Evolutionary conservation across 306 rosid genomes (phyloP).

Genomic region (Prunus mira): DNA sequence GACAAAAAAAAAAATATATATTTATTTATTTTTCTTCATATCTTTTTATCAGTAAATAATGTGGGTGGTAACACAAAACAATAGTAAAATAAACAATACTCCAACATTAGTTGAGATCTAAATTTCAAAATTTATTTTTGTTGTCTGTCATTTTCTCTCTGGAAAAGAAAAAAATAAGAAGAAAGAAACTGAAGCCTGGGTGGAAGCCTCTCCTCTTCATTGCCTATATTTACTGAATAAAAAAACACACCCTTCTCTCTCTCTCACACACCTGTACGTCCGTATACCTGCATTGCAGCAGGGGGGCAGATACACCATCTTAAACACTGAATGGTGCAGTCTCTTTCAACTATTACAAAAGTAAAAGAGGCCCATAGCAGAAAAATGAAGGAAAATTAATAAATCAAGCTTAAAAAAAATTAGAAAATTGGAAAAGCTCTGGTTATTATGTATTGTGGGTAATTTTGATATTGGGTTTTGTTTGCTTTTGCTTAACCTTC

Average conservation of each 20-base stretch:
- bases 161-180: too few species aligned
- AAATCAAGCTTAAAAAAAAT: not conserved
- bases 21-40: too few species aligned
- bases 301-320: conserved; percentile 34
- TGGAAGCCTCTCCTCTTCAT: not conserved
- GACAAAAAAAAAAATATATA: not conserved
- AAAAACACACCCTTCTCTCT: not conserved
- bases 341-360: conserved; percentile 60
- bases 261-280: conserved; percentile 6
- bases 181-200: not conserved
- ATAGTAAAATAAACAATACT: not conserved
- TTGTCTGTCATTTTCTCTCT: not conserved
- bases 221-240: not conserved
- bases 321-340: conserved; percentile 45
- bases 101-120: not conserved
- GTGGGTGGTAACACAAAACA: not conserved
- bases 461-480: conserved; percentile 39
- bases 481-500: conserved; percentile 56
- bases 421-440: not conserved
- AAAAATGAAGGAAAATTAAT: not conserved
- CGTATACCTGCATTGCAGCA: conserved; percentile 43
- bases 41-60: not conserved
- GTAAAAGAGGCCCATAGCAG: conserved; percentile 5
- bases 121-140: not conserved
- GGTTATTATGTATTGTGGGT: conserved; percentile 2